Evolutionary conservation across 2,329 filamentous ascomycete species (phyloP).

Genomic region (Cladosporium velox): DNA sequence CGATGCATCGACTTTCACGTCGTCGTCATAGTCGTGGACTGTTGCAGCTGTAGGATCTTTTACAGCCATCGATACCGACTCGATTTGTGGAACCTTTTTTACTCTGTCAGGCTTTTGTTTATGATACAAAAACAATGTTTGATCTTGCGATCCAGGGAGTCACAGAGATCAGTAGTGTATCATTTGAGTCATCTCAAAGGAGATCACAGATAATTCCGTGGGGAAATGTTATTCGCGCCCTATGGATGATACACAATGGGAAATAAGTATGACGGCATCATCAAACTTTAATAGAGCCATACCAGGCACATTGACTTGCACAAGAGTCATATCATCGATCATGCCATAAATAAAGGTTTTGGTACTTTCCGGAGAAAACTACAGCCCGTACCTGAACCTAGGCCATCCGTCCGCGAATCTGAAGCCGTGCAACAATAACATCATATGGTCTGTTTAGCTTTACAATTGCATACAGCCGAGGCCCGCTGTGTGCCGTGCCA

Average conservation of each 20-base stretch:
- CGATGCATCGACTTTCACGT: not conserved
- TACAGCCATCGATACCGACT: not conserved
- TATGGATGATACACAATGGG: not conserved
- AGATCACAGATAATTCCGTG: not conserved
- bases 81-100: not conserved
- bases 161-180: not conserved
- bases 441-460: not conserved
- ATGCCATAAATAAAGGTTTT: not conserved
- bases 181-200: not conserved
- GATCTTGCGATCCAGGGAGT: not conserved
- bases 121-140: not conserved
- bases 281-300: not conserved
- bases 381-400: not conserved
- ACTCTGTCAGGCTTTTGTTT: not conserved
- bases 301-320: not conserved
- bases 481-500: not conserved
- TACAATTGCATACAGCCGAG: not conserved
- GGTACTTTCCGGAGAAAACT: not conserved
- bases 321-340: not conserved
- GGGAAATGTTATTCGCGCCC: not conserved
- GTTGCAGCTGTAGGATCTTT: not conserved
- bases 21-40: not conserved
- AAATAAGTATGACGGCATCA: not conserved
- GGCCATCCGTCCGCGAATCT: not conserved
- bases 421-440: not conserved